Evolutionary conservation across 345 rosid species (phyloP).

Genomic region (Linum lewisii): DNA sequence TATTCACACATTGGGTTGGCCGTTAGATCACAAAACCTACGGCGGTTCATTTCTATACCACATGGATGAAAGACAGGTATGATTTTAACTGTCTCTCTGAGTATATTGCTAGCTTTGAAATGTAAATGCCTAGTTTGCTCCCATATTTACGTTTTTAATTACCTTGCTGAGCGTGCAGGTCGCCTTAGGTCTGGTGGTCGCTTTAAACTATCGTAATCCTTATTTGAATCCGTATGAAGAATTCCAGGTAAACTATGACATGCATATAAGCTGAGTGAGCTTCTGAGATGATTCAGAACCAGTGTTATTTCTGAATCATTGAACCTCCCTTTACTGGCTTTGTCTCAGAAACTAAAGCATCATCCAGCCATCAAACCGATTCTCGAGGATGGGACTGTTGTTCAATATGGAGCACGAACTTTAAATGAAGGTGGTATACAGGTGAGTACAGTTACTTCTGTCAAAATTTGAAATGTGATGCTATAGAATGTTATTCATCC

Average conservation of each 20-base stretch:
- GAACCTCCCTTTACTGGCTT: slow-evolving; percentile 6
- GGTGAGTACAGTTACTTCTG: slow-evolving; percentile 35
- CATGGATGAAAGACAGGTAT: slow-evolving; percentile 80
- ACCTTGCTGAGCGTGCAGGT: slow-evolving; percentile 42
- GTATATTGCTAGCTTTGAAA: not conserved
- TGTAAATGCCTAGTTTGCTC: not conserved
- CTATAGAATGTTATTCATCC: not conserved
- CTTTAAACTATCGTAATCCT: slow-evolving; percentile 80
- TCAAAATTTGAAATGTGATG: not conserved
- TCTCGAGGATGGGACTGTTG: slow-evolving; percentile 81
- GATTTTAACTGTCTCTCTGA: not conserved
- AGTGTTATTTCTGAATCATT: slow-evolving; percentile 12
- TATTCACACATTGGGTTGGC: slow-evolving; percentile 90
- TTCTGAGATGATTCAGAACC: not conserved
- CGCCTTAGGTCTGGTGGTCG: slow-evolving; percentile 80
- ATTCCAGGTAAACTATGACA: slow-evolving; percentile 53
- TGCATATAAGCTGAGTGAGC: not conserved
- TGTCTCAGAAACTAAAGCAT: slow-evolving; percentile 69
- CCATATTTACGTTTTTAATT: slow-evolving; percentile 7
- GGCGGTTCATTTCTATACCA: slow-evolving; percentile 97
- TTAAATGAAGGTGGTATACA: slow-evolving; percentile 97
- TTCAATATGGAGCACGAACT: slow-evolving; percentile 95
- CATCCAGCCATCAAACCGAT: slow-evolving; percentile 77
- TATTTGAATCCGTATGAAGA: slow-evolving; percentile 81
- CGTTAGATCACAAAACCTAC: slow-evolving; percentile 77